Evolutionary conservation across 2,329 filamentous ascomycete genomes (phyloP).

Genomic region (Cucurbitaria berberidis): DNA sequence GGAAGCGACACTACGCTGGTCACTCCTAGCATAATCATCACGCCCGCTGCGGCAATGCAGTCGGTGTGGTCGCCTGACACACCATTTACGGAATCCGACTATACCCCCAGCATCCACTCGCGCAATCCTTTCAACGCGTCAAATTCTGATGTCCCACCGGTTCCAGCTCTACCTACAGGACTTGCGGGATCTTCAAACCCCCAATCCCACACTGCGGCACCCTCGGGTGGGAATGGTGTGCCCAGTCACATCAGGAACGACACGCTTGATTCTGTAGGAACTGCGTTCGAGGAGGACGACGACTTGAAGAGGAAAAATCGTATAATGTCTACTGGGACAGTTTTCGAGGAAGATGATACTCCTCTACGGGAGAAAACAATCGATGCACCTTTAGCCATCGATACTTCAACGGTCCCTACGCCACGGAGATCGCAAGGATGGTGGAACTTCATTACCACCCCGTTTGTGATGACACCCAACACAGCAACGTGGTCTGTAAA

Average conservation of each 20-base stretch:
- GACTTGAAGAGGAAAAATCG: constrained; percentile 50
- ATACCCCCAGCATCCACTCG: constrained; percentile 68
- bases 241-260: constrained; percentile 34
- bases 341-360: constrained; percentile 72
- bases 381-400: constrained; percentile 44
- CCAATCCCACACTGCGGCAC: neutral
- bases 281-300: constrained; percentile 58
- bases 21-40: constrained; percentile 61
- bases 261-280: constrained; percentile 45
- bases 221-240: constrained; percentile 1
- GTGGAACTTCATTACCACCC: constrained; percentile 79
- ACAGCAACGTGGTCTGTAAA: constrained; percentile 44
- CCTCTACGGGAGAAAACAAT: constrained; percentile 35
- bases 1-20: constrained; percentile 44
- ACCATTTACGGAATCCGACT: constrained; percentile 63
- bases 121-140: constrained; percentile 54
- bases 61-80: constrained; percentile 65
- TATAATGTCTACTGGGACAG: constrained; percentile 64
- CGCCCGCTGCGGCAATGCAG: constrained; percentile 58
- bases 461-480: constrained; percentile 59
- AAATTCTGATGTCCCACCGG: constrained; percentile 59
- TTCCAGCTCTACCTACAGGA: constrained; percentile 42
- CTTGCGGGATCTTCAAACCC: constrained; percentile 17
- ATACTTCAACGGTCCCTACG: constrained; percentile 54
- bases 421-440: constrained; percentile 69